Percentiles rank a stretch among this genome's conserved stretches.
Conservation (phyloP, 2,329 filamentous ascomycete species). For the Diaporthe humulicola region DNA sequence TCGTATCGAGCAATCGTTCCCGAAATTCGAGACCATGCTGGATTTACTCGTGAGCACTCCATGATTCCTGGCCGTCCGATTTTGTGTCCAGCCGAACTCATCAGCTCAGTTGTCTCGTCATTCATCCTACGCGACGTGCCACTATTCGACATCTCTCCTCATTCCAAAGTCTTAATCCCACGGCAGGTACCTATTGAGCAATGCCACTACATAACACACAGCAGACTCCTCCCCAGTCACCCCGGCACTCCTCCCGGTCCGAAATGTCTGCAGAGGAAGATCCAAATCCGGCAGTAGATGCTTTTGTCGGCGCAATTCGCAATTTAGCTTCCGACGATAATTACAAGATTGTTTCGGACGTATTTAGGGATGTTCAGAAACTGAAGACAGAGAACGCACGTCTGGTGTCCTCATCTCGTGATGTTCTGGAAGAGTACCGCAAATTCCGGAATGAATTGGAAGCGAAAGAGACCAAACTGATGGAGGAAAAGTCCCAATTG, state of each 20-base stretch:
- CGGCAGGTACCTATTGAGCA: background rate
- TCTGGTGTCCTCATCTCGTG: slow-evolving; percentile 48
- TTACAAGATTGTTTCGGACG: slow-evolving; percentile 51
- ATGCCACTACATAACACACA: slow-evolving; percentile 2
- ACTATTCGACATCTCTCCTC: no score
- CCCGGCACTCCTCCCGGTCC: slow-evolving; percentile 3
- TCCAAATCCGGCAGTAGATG: slow-evolving; percentile 46
- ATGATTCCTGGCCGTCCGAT: background rate
- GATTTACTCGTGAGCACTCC: background rate
- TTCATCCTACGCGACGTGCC: background rate
- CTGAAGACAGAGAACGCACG: slow-evolving; percentile 50
- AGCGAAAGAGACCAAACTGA: slow-evolving; percentile 43
- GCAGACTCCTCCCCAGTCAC: slow-evolving; percentile 22
- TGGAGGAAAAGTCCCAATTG: slow-evolving; percentile 42
- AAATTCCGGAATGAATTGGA: slow-evolving; percentile 51
- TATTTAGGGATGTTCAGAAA: slow-evolving; percentile 50
- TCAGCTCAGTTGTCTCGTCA: background rate
- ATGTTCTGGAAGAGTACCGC: slow-evolving; percentile 51
- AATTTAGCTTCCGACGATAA: slow-evolving; percentile 50
- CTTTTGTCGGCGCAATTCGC: slow-evolving; percentile 51
- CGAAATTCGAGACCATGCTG: background rate
- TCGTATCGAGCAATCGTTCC: background rate
- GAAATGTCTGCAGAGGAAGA: slow-evolving; percentile 27
- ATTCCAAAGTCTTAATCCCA: no score
- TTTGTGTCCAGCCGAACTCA: background rate